Evolutionary conservation across 306 rosid species (phyloP).

Genomic region (Oxytropis ochrocephala): DNA sequence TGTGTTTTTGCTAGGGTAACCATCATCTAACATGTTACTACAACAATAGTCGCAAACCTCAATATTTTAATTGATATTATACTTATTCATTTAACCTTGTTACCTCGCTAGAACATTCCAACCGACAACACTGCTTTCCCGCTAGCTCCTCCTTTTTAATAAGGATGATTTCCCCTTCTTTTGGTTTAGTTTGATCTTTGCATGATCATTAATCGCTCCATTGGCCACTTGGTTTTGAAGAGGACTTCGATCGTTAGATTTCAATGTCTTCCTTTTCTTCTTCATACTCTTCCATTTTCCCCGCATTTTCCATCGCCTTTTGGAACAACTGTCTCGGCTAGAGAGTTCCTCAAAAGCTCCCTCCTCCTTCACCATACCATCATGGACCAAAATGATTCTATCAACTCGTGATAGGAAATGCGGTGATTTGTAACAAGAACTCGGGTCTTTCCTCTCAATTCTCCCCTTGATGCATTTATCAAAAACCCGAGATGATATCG

Average conservation of each 20-base stretch:
- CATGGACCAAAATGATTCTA: conserved; percentile 64
- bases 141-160: conserved; percentile 87
- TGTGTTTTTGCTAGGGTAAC: background rate
- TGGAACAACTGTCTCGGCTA: conserved; percentile 60
- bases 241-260: conserved; percentile 34
- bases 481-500: conserved; percentile 51
- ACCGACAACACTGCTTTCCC: conserved; percentile 87
- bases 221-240: conserved; percentile 36
- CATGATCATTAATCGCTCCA: conserved; percentile 28
- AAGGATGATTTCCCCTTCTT: conserved; percentile 69
- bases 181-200: conserved; percentile 28
- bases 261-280: conserved; percentile 37
- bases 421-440: conserved; percentile 95
- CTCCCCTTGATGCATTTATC: conserved; percentile 83
- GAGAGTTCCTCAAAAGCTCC: conserved; percentile 92
- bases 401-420: conserved; percentile 94
- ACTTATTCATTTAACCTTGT: background rate
- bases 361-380: conserved; percentile 67
- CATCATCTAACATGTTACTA: background rate
- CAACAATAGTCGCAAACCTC: background rate
- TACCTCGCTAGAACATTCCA: conserved; percentile 72
- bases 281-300: conserved; percentile 70
- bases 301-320: conserved; percentile 89
- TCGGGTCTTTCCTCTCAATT: conserved; percentile 77
- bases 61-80: background rate